Percentiles rank a stretch among this genome's conserved stretches.
Evolutionary conservation across 768 basidiomycete species (phyloP).

Genomic region (Suillus variegatus): DNA sequence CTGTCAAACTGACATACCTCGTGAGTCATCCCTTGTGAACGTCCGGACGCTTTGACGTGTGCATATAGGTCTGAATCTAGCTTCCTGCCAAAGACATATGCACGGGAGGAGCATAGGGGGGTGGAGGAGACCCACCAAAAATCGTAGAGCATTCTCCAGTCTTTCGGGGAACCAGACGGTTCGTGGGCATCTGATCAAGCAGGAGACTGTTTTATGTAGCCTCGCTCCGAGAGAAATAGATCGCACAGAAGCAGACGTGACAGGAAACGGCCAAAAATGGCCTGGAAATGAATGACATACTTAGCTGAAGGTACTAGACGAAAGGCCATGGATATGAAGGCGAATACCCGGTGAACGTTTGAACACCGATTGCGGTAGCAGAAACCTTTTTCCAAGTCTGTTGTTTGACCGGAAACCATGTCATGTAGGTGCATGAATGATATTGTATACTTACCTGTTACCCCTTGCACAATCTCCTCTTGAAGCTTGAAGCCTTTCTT

Average conservation of each 20-base stretch:
- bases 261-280: not conserved
- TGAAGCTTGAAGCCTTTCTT: not conserved
- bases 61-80: not conserved
- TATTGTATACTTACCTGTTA: not conserved
- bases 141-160: not conserved
- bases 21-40: not conserved
- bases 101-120: not conserved
- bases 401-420: not conserved
- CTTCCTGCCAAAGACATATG: not conserved
- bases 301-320: not conserved
- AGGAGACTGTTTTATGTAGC: not conserved
- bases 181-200: not conserved
- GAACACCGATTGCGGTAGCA: not conserved
- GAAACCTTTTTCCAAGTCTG: not conserved
- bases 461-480: not conserved
- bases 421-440: not conserved
- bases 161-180: not conserved
- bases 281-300: not conserved
- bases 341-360: not conserved
- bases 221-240: not conserved
- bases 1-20: not conserved
- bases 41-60: not conserved
- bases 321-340: conserved; percentile 1
- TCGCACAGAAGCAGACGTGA: not conserved
- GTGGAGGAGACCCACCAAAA: conserved; percentile 3